Evolutionary conservation across 768 basidiomycete genomes (phyloP), one percentile per base, ranked within the genome.

Genomic region (Russula virescens): DNA sequence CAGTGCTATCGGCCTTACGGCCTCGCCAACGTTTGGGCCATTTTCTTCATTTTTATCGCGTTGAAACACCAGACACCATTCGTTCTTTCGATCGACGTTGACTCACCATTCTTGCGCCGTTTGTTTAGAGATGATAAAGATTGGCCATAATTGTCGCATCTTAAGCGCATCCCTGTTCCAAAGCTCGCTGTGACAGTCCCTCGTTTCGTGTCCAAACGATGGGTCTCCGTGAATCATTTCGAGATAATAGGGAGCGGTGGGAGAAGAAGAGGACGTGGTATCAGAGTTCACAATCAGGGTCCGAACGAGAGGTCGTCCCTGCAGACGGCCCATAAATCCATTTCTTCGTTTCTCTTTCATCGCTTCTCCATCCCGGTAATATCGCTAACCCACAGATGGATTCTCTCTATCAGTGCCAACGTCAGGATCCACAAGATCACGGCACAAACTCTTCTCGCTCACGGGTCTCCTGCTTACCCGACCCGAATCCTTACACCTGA

Each of bases 201-300:
- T 54, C 31, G 31, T 23, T 26, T 56, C 35, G 23, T 13, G 31
- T 45, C 25, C 25, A 26, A 46, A 35, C 31, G 26, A 40, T 23
- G 26, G 51, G 55, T 57, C 55, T 63, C 62, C 35, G 52, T 63
- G 57, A 54, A 43, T 49, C 38, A 49, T 26, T 63, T 34, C 38
- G 31, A 43, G 52, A 54, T 54, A 26, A 47, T 42, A 59, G 40
- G 25, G 40, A 6, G 34, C 6, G 10, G 50, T 38, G 35, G 46
- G 38, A 28, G n/a, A 18, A 23, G 51, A 25, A n/a, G 14, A 25
- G 16, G 14, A 55, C 38, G 34, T 31, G 43, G 50, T 59, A 63
- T 63, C 62, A 63, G 28, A 31, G 62, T 60, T 58, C 40, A 48
- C 56, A 35, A 59, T 63, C 58, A 63, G 34, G 38, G 46, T 63